Evolutionary conservation across 2,329 filamentous ascomycete genomes (phyloP).

Genomic region (Domatiomyces catenatus): DNA sequence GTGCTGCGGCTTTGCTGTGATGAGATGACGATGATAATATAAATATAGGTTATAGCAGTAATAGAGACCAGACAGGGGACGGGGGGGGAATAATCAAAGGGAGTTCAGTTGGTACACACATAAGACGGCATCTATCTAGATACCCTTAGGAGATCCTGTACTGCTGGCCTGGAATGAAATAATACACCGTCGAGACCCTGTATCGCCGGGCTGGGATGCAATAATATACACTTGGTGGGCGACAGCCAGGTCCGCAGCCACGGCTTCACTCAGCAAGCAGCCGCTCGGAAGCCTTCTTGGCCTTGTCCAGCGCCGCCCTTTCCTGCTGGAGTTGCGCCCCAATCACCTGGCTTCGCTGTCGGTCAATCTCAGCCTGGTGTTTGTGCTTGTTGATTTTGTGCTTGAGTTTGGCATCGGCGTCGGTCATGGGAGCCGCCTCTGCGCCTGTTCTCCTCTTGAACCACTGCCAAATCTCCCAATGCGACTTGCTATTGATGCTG

Average conservation of each 20-base stretch:
- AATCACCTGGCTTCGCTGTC: conserved; percentile 23
- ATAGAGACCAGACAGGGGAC: neutral
- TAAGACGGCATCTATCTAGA: neutral
- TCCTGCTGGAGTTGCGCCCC: conserved; percentile 31
- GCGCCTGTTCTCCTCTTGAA: conserved; percentile 28
- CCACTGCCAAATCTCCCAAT: conserved; percentile 28
- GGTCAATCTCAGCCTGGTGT: conserved; percentile 25
- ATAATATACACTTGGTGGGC: neutral
- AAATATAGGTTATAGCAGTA: neutral
- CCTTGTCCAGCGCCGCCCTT: conserved; percentile 29
- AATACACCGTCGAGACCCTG: neutral
- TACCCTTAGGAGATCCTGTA: neutral
- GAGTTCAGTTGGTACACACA: neutral
- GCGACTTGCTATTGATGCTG: conserved; percentile 22
- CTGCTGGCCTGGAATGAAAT: neutral
- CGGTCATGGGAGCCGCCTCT: conserved; percentile 21
- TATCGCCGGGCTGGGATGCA: neutral
- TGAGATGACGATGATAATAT: neutral
- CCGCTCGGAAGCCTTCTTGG: conserved; percentile 30
- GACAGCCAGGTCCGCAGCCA: neutral
- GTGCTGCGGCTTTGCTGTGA: conserved; percentile 1
- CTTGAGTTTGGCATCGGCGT: conserved; percentile 24
- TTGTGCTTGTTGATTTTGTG: conserved; percentile 23
- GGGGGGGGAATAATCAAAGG: neutral
- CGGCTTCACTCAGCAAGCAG: conserved; percentile 20